Evolutionary conservation across 192 early-diverging fungal species (phyloP), one percentile per base, ranked within the genome.

Genomic region (Pilaira anomala): DNA sequence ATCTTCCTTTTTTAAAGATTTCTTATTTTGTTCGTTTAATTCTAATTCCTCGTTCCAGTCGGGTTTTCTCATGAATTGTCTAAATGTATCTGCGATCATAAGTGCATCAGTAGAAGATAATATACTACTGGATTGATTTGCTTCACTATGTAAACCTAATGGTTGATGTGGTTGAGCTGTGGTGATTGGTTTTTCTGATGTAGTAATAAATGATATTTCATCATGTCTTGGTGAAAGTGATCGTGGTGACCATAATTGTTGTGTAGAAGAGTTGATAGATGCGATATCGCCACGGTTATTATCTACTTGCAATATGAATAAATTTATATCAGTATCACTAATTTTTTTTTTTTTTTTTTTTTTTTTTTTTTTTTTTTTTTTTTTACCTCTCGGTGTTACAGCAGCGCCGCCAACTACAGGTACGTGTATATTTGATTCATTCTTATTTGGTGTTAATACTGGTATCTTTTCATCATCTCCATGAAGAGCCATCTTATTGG

Each of bases 31-130:
- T 52, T 52, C 40, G 24, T 22, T 14, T 24, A 25, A 58, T 19
- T 58, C 56, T 14, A 16, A 1, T 24, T 60, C 44, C 46, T 68
- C 72, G 30, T 63, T 68, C 74, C 74, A 76, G 4, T 70, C 68
- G 13, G 74, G 74, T 64, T 67, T 76, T 48, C 74, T 63, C 68
- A 76, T 63, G 19, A 62, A 55, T 13, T 71, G 60, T 33, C 74
- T 28, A 44, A 76, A 76, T 4, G 68, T 76, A 18, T 76, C 74
- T 7, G 68, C 74, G 21, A 76, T 70, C 65, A 76, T 45, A 6
- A 76, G 12, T 2, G 74, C 74, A 45, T 76, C 74, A 1, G 60
- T 71, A 7, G 68, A 71, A 41, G 64, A 67, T n/a, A 76, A 52
- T 4, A 71, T 53, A 48, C 65, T 61, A 12, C 61, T 65, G 2